Conservation (phyloP, 192 early-diverging fungal species). For the Coemansia sp. region DNA sequence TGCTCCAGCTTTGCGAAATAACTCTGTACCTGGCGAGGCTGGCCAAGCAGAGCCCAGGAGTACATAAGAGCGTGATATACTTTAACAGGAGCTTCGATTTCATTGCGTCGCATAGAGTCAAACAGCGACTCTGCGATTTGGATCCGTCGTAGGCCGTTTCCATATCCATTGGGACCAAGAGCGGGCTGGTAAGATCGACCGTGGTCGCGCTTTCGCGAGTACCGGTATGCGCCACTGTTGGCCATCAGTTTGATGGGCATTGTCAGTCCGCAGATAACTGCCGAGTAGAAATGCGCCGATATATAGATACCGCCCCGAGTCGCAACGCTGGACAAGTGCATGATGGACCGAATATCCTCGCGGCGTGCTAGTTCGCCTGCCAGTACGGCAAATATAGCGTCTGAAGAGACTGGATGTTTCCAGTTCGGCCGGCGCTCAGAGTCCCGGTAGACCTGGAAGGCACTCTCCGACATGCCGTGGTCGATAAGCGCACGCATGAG, state of each 20-base stretch:
- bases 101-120: slow-evolving; percentile 14
- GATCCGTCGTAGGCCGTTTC: not conserved
- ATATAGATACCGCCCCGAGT: slow-evolving; percentile 5
- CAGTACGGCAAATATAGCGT: slow-evolving; percentile 22
- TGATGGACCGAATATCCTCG: slow-evolving; percentile 26
- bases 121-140: slow-evolving; percentile 27
- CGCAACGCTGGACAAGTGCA: slow-evolving; percentile 14
- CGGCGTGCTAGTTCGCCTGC: slow-evolving; percentile 22
- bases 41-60: slow-evolving; percentile 30
- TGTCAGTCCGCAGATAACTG: slow-evolving; percentile 34
- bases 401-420: not conserved
- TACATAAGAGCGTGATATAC: slow-evolving; percentile 30
- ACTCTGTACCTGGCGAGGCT: not conserved
- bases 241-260: not conserved
- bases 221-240: not conserved
- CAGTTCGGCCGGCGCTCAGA: slow-evolving; percentile 14
- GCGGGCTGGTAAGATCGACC: not conserved
- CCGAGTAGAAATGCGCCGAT: slow-evolving; percentile 29
- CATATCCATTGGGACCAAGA: not conserved
- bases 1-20: slow-evolving; percentile 18
- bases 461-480: slow-evolving; percentile 5
- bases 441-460: slow-evolving; percentile 29
- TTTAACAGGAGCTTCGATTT: slow-evolving; percentile 20
- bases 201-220: slow-evolving; percentile 5
- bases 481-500: slow-evolving; percentile 18